Base-by-base conservation (phyloP, 2,329 filamentous ascomycete species). In the Verticillium tricorpus region DNA sequence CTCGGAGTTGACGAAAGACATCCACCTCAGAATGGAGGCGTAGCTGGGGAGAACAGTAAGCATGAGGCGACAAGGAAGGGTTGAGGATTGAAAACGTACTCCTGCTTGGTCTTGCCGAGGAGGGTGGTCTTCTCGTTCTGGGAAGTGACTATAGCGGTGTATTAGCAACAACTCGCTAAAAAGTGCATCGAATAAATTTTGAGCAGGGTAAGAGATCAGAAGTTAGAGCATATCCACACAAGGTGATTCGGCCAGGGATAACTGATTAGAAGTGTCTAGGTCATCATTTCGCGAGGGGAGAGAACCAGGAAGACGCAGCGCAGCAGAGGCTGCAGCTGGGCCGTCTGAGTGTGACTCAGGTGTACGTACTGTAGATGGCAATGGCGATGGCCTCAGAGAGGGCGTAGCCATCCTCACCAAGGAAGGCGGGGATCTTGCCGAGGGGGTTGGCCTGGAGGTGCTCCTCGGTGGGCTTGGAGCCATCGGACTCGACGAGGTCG, bases 91-190 rank as follows among this genome's bases (percentile, higher is more conserved):
- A 12, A 37, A 28, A 76, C 84, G 77, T 82, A 93, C 88, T 99
- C 95, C 85, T 99, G 94, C 90, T 99, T 99, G 83, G 93, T 99
- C 90, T 98, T 98, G 76, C 95, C 95, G 72, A 99, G 89, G 69
- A 99, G 93, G 71, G 93, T 96, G 73, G 95, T 99, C 90, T 98
- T 98, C 89, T 98, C 95, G 80, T 99, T 99, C 84, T 99, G 95
- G 72, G 95, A 98, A 73, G 95, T 93, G 77, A 99, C 95, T 98
- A 75, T 65, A 68, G 4, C n/a, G 22, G 61, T 50, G 54, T 32
- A 56, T 60, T 56, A 58, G 56, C 35, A 19, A 62, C 60, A 63
- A 67, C 66, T 66, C 69, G 64, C 62, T 54, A 61, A 70, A 69
- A 73, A 63, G 57, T 61, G 67, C 60, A 60, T 70, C 69, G 71